Conservation (phyloP, 176 grass and related monocot genomes). For the Oryza longistaminata region DNA sequence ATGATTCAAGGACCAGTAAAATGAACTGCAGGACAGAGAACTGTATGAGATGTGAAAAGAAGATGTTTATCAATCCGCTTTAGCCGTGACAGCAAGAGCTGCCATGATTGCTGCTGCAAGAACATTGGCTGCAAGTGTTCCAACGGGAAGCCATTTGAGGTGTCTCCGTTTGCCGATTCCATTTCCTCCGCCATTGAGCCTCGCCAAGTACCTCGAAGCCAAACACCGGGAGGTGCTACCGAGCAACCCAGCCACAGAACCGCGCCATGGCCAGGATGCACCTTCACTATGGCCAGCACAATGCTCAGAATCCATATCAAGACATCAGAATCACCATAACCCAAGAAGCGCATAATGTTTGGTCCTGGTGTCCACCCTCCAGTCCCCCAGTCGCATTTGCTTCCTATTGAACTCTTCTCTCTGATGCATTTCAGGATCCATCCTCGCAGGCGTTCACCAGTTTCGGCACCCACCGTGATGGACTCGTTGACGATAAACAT, state of each 20-base stretch:
- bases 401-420: conserved; percentile 43
- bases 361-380: conserved; percentile 54
- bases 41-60: background rate
- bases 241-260: conserved; percentile 78
- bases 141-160: conserved; percentile 87
- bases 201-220: conserved; percentile 82
- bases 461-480: conserved; percentile 75
- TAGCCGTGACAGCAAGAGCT: conserved; percentile 53
- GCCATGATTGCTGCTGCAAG: conserved; percentile 83
- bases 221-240: conserved; percentile 83
- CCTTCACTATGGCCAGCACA: conserved; percentile 54
- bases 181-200: conserved; percentile 77
- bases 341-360: conserved; percentile 47
- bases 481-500: conserved; percentile 75
- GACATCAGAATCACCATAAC: conserved; percentile 52
- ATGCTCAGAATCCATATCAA: conserved; percentile 74
- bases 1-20: background rate
- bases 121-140: conserved; percentile 89
- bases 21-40: conserved; percentile 4
- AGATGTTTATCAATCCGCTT: conserved; percentile 53
- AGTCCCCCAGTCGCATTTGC: conserved; percentile 37
- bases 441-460: conserved; percentile 59
- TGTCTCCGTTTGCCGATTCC: conserved; percentile 58
- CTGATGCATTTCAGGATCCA: conserved; percentile 38
- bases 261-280: conserved; percentile 45